These are phyloP conservation scores for Lotus japonicus DNA, from an alignment of 306 rosid genomes.

Conservation along the genomic window DNA sequence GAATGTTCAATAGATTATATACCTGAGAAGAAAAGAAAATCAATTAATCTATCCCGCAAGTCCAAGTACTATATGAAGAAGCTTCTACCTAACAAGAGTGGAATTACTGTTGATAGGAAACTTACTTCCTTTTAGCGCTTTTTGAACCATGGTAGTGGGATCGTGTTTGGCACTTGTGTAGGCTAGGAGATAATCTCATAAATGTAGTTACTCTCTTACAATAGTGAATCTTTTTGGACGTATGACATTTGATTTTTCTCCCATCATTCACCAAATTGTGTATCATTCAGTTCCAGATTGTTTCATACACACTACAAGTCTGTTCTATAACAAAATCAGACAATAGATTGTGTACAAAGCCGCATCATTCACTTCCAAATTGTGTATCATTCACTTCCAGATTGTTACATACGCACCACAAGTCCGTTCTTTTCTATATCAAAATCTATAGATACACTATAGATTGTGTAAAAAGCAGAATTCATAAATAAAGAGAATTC, in stretches of 20 bases:
- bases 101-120: constrained; percentile 31
- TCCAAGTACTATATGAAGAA: constrained; percentile 74
- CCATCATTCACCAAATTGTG: not conserved
- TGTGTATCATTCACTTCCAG: no score
- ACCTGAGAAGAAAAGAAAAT: constrained; percentile 51
- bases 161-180: not conserved
- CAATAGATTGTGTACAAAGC: no score
- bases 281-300: not conserved
- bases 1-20: constrained; percentile 64
- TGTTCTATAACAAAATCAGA: no score
- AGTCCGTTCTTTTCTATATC: no score
- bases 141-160: not conserved
- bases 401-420: no score
- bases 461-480: no score
- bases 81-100: constrained; percentile 48
- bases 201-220: not conserved
- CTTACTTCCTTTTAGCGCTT: constrained; percentile 5
- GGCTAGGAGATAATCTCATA: not conserved
- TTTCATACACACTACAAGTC: no score
- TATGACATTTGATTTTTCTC: not conserved
- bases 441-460: no score
- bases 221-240: not conserved
- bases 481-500: no score
- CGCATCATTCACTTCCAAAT: no score
- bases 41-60: constrained; percentile 56